Conservation (phyloP, 768 basidiomycete species). For the Lentinus tigrinus region DNA sequence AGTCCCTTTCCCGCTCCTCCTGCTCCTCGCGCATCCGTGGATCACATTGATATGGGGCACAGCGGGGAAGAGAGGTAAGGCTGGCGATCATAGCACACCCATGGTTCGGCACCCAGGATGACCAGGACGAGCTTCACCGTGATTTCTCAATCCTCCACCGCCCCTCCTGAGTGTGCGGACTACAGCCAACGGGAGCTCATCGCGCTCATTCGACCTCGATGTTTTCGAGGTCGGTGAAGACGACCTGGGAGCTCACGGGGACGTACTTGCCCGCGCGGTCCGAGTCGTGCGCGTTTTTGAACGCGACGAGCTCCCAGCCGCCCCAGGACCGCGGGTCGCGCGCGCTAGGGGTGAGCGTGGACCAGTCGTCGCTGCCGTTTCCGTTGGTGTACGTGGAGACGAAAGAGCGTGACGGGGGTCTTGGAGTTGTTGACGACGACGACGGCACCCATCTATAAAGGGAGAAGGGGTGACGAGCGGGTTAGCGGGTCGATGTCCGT, state of each 20-base stretch:
- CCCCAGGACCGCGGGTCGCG: conserved; percentile 6
- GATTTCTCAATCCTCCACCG: too few relatives aligned
- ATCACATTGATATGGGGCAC: too few relatives aligned
- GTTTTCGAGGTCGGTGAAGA: neutral
- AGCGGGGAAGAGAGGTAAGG: too few relatives aligned
- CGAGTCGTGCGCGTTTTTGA: conserved; percentile 7
- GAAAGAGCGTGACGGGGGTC: neutral
- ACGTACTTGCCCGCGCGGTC: conserved; percentile 7
- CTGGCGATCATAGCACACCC: too few relatives aligned
- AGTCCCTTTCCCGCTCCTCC: too few relatives aligned
- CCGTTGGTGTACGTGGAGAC: conserved; percentile 13
- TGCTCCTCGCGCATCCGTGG: too few relatives aligned
- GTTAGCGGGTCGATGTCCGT: neutral
- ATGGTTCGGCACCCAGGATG: too few relatives aligned
- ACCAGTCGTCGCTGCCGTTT: conserved; percentile 5
- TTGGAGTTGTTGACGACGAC: conserved; percentile 1
- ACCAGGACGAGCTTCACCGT: too few relatives aligned
- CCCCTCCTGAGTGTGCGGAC: too few relatives aligned
- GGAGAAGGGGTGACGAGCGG: neutral
- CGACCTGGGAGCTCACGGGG: neutral
- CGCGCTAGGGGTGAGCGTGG: neutral
- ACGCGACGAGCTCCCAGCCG: conserved; percentile 15
- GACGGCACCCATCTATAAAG: conserved; percentile 2
- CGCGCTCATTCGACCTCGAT: neutral
- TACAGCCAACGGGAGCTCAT: neutral